Base-by-base conservation (phyloP, 768 basidiomycete genomes). In the Tylopilus balloui region DNA sequence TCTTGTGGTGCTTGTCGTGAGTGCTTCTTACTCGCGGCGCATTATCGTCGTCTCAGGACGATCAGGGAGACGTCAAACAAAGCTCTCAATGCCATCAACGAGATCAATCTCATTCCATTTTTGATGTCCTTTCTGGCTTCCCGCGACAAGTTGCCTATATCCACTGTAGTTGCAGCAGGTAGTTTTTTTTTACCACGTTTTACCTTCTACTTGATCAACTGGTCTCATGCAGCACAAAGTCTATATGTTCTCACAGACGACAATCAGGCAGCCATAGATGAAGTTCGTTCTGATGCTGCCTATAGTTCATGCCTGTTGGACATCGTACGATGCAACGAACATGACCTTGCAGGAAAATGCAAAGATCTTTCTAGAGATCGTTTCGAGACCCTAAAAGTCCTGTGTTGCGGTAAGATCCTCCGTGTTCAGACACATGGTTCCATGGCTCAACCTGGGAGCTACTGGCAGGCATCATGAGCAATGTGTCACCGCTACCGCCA, bases 1-100 rank as follows among this genome's bases (percentile, higher is more conserved):
- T 87, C 14, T 67, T 97, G 21, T 96, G 94, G 94, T 94, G 92
- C 69, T 76, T 97, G 55, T 91, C 91, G 86, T 95, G 75, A 80
- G 90, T 82, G 7, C 15, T 4, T n/a, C 42, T 46, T 32, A 6
- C 3, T n/a, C 38, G 10, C 37, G 41, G 39, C 31, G 43, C 43
- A 12, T 42, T 2, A n/a, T 41, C 41, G 13, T 43, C 17, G 44
- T 52, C 62, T 69, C 42, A 68, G 51, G 37, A 47, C 52, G 55
- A 63, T 54, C 61, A 83, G 92, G 65, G 92, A 94, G 75, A 92
- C 91, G 1, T 93, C 92, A 45, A 91, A 92, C 68, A 95, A 95
- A 72, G 91, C 92, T 5, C 73, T 65, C 50, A 54, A 53, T 38
- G 86, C 88, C 24, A 85, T 97, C 64, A 96, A 94, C 64, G 78